phyloP scores from a whole-genome alignment of 805 yeast genomes.

The Ogataea zsoltii region DNA sequence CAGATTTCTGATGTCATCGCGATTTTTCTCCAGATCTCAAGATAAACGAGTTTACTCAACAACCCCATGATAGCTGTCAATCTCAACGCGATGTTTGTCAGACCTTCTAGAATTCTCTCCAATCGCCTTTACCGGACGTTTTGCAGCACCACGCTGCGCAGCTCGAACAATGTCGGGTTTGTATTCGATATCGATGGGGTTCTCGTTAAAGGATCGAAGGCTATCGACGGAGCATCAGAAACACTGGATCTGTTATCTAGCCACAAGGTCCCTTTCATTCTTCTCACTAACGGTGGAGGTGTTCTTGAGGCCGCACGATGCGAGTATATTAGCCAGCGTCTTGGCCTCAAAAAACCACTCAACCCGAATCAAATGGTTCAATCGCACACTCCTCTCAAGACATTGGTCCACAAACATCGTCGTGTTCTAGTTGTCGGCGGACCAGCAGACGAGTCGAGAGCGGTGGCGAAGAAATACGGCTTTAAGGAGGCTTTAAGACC shows the following conservation, averaged over 20 bases:
- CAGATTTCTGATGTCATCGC: no score
- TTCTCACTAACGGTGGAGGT: conserved; percentile 93
- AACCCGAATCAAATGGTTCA: conserved; percentile 70
- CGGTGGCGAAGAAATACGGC: conserved; percentile 76
- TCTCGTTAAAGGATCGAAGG: conserved; percentile 66
- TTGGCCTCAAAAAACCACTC: conserved; percentile 46
- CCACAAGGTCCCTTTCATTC: conserved; percentile 68
- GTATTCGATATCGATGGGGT: conserved; percentile 79
- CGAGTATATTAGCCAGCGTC: conserved; percentile 43
- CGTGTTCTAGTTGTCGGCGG: conserved; percentile 88
- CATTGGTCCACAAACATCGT: conserved; percentile 51
- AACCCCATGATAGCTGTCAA: not conserved
- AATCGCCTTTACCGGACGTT: not conserved
- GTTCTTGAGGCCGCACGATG: conserved; percentile 63
- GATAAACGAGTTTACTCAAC: no score
- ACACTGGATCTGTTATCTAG: conserved; percentile 50
- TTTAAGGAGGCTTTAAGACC: conserved; percentile 74
- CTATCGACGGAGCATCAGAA: conserved; percentile 63
- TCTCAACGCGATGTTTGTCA: not conserved
- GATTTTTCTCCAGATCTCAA: no score
- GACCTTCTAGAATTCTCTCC: not conserved
- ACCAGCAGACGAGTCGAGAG: conserved; percentile 66
- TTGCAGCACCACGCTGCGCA: no score
- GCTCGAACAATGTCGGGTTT: conserved; percentile 25
- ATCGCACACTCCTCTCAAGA: conserved; percentile 83